Evolutionary conservation across 148 eudicot species (phyloP).

Genomic region (Amaranthus hypochondriacus): DNA sequence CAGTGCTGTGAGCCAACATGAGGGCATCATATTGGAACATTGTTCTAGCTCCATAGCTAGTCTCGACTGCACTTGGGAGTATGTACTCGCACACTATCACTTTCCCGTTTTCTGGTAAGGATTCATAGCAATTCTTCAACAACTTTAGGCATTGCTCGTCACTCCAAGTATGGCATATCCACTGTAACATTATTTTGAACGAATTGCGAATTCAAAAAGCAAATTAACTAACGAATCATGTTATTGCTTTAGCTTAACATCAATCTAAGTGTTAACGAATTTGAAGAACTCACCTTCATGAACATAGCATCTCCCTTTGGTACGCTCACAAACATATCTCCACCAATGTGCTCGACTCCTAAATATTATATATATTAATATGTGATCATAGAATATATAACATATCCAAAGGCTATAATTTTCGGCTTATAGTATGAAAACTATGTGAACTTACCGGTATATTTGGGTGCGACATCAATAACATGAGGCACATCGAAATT

Average conservation of each 20-base stretch:
- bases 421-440: no score
- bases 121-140: constrained; percentile 66
- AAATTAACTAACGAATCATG: no score
- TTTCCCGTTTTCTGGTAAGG: constrained; percentile 75
- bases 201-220: neutral
- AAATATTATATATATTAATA: no score
- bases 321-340: no score
- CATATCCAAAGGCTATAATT: no score
- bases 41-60: constrained; percentile 41
- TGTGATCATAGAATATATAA: no score
- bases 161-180: constrained; percentile 97
- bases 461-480: constrained; percentile 8
- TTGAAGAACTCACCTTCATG: no score
- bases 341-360: no score
- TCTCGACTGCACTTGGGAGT: constrained; percentile 68
- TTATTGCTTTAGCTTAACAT: no score
- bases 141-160: constrained; percentile 72
- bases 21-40: constrained; percentile 68
- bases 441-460: no score
- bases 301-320: no score
- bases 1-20: constrained; percentile 82
- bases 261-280: no score
- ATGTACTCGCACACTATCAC: constrained; percentile 74
- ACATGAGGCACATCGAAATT: constrained; percentile 32
- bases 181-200: constrained; percentile 29